phyloP scores from a whole-genome alignment of 2,329 filamentous ascomycete species.

The Trichoderma sp. region DNA sequence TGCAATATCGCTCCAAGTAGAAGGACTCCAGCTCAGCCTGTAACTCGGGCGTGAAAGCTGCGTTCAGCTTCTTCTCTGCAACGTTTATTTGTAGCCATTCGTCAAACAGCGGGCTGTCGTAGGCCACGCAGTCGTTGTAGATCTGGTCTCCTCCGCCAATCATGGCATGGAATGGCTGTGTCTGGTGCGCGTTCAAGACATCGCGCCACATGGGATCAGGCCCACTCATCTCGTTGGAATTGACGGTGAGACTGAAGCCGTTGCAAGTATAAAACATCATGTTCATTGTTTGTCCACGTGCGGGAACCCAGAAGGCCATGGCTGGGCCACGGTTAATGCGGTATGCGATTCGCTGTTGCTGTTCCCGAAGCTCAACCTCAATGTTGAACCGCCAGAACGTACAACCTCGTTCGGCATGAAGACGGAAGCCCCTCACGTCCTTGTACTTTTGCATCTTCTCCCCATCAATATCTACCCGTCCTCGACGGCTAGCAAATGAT shows the following conservation, averaged over 20 bases:
- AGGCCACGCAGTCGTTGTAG: conserved; percentile 84
- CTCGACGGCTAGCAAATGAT: conserved; percentile 54
- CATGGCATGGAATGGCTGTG: conserved; percentile 95
- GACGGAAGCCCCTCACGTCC: conserved; percentile 75
- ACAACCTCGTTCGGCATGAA: conserved; percentile 80
- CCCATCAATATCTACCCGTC: conserved; percentile 63
- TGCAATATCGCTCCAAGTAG: conserved; percentile 83
- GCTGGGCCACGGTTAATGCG: conserved; percentile 90
- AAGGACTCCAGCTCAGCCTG: conserved; percentile 85
- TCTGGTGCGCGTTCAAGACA: conserved; percentile 88
- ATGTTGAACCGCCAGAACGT: conserved; percentile 98
- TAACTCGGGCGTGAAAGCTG: conserved; percentile 76
- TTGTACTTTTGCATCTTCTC: conserved; percentile 79
- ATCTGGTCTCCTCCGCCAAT: conserved; percentile 95
- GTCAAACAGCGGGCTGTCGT: conserved; percentile 71
- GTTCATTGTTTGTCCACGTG: conserved; percentile 83
- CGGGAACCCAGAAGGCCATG: conserved; percentile 92
- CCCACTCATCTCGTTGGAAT: conserved; percentile 78
- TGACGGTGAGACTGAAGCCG: conserved; percentile 80
- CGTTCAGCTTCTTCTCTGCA: conserved; percentile 72
- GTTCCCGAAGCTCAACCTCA: conserved; percentile 77
- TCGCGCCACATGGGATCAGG: conserved; percentile 97
- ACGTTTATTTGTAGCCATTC: conserved; percentile 84
- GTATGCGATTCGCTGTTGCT: conserved; percentile 86
- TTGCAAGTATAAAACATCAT: conserved; percentile 99